A percentile compares a stretch with the other conserved stretches of the same genome.
Conservation (phyloP, 1,284 basidiomycete species). For the Puccinia novopanici region DNA sequence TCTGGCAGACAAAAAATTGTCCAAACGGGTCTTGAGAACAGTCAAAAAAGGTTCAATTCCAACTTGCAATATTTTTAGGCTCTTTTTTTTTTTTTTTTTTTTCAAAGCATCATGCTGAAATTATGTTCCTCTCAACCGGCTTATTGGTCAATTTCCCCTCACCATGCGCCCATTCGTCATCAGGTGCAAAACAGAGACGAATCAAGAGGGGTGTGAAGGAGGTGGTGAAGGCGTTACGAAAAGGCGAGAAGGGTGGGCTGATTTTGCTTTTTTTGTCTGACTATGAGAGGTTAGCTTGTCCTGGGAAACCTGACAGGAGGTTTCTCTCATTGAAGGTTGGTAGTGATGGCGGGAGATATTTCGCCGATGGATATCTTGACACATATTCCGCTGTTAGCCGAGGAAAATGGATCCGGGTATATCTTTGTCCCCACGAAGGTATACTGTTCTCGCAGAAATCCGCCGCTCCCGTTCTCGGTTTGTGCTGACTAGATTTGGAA, state of each 20-base stretch:
- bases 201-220: slow-evolving; percentile 95
- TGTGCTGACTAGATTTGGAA: slow-evolving; percentile 34
- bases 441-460: neutral
- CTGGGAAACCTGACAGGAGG: slow-evolving; percentile 7
- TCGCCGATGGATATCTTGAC: slow-evolving; percentile 97
- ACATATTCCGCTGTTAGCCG: slow-evolving; percentile 89
- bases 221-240: slow-evolving; percentile 90
- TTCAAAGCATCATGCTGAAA: neutral
- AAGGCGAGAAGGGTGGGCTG: slow-evolving; percentile 83
- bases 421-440: slow-evolving; percentile 63
- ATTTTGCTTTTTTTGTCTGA: neutral
- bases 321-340: slow-evolving; percentile 61
- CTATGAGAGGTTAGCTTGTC: no score
- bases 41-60: slow-evolving; percentile 76
- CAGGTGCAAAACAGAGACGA: slow-evolving; percentile 85
- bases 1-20: slow-evolving; percentile 82
- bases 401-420: slow-evolving; percentile 93
- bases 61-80: neutral
- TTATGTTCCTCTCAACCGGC: no score
- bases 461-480: neutral
- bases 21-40: slow-evolving; percentile 87
- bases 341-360: slow-evolving; percentile 94
- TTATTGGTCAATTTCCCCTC: neutral
- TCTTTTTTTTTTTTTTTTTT: no score
- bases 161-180: neutral